Evolutionary conservation across 208 protist genomes (phyloP), one percentile per base, ranked within the genome.

Genomic region (Acanthamoeba sp.): DNA sequence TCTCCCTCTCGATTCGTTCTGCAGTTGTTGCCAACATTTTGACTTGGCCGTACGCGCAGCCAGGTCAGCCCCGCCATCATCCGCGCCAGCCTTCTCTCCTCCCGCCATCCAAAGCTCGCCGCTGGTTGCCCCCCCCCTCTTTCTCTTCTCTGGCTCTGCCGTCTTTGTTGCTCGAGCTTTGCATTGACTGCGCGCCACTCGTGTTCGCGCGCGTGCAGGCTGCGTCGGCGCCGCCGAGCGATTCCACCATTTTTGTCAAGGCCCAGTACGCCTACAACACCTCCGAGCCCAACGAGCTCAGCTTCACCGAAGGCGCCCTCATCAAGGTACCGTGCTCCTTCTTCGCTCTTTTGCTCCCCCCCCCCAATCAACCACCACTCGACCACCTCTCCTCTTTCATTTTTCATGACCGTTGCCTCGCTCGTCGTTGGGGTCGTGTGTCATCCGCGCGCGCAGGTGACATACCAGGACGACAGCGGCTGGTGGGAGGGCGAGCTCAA

Each of bases 401-500:
- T 27, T 16, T 22, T 27, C 12, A 62, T 62, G 2, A 27, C 12
- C 16, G 9, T 62, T n/a, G 7, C 24, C 6, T n/a, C 20, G 9
- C 3, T 62, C 55, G 0, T 20, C 3, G 16, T 59, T 18, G 3
- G 7, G 18, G 2, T 32, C 14, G 7, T 24, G 4, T 66, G 10
- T 50, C 18, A n/a, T 50, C 45, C 45, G 18, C 45, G 6, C 7
- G 10, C 22, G 62, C 73, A 87, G 38, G 82, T 90, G 82, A 90
- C 82, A 4, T 90, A 90, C 36, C 82, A 90, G 52, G 82, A 90
- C 38, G 82, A 90, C 82, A 90, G 82, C 82, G 82, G 82, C 82
- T 90, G 82, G 82, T 90, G 82, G 82, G 82, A 90, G 52, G 82
- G 82, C 52, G 82, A 90, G 34, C 82, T 90, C 52, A 90, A 90